phyloP scores from a whole-genome alignment of 768 basidiomycete species.

The Pleurotus tuoliensis region DNA sequence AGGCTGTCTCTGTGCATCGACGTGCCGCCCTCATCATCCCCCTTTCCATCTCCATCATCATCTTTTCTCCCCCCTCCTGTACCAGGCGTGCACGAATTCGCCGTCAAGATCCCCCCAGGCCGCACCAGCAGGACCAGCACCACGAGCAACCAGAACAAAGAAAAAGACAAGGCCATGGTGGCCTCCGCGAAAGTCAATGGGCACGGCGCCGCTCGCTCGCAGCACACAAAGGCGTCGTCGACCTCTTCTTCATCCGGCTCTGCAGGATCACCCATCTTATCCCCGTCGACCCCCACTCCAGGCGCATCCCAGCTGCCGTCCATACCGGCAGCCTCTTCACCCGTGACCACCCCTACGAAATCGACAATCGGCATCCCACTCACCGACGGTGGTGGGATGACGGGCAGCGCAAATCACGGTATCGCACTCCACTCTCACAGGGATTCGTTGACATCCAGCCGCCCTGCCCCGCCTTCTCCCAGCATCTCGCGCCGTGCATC shows the following conservation, averaged over 20 bases:
- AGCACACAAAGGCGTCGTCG: neutral
- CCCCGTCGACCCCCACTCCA: constrained; percentile 3
- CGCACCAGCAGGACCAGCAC: constrained; percentile 18
- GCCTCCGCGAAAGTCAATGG: neutral
- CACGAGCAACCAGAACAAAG: constrained; percentile 9
- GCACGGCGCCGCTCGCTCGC: neutral
- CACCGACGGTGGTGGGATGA: neutral
- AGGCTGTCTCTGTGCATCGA: constrained; percentile 38
- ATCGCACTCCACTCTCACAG: neutral
- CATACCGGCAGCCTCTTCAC: neutral
- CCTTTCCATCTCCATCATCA: constrained; percentile 62
- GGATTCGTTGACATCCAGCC: constrained; percentile 10
- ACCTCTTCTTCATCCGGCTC: neutral
- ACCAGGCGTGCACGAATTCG: constrained; percentile 67
- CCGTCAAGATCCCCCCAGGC: constrained; percentile 37
- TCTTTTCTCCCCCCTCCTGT: constrained; percentile 67
- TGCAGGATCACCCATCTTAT: neutral
- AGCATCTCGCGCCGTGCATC: constrained; percentile 11
- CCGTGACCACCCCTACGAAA: constrained; percentile 8
- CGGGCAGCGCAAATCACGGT: neutral
- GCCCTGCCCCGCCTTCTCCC: constrained; percentile 11
- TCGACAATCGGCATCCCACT: constrained; percentile 8
- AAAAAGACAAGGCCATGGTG: neutral
- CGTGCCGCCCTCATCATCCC: constrained; percentile 37
- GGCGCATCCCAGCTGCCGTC: neutral